These are phyloP conservation scores for Eucalyptus cloeziana DNA, from an alignment of 345 rosid genomes.

Conservation along the genomic window DNA sequence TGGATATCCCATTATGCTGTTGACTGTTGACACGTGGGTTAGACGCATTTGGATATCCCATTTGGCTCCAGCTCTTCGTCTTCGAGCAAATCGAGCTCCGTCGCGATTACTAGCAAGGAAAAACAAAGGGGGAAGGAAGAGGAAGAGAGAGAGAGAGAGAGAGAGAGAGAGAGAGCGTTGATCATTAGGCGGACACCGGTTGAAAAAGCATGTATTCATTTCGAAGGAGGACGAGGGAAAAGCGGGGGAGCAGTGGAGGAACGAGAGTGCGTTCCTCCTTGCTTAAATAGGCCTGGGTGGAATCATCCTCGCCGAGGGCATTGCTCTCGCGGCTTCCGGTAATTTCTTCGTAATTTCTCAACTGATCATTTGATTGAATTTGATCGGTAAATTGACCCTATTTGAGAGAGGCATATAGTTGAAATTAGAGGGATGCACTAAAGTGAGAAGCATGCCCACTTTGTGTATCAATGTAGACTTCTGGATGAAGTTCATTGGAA, in stretches of 20 bases:
- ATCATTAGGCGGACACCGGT: slow-evolving; percentile 52
- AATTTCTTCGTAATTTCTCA: background rate
- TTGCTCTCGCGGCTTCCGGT: slow-evolving; percentile 80
- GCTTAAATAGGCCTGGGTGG: slow-evolving; percentile 77
- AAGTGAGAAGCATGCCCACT: background rate
- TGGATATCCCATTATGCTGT: too few species aligned
- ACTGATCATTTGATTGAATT: background rate
- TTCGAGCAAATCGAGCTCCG: background rate
- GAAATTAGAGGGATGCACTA: background rate
- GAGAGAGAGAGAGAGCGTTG: slow-evolving; percentile 24
- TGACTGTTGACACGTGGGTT: too few species aligned
- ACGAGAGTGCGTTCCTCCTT: slow-evolving; percentile 83
- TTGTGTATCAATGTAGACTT: background rate
- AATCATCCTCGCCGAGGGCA: slow-evolving; percentile 54
- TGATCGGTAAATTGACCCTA: background rate
- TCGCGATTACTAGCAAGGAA: slow-evolving; percentile 11
- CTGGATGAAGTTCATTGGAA: background rate
- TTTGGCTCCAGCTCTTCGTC: slow-evolving; percentile 34
- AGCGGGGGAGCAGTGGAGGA: slow-evolving; percentile 41
- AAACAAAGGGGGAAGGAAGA: slow-evolving; percentile 19
- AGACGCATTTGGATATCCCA: too few species aligned
- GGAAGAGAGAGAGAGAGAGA: too few species aligned
- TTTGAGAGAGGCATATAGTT: background rate
- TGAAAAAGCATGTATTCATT: slow-evolving; percentile 36
- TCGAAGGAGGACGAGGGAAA: slow-evolving; percentile 40